phyloP scores from a whole-genome alignment of 73 alveolate genomes.

The Symbiodinium pilosum region DNA sequence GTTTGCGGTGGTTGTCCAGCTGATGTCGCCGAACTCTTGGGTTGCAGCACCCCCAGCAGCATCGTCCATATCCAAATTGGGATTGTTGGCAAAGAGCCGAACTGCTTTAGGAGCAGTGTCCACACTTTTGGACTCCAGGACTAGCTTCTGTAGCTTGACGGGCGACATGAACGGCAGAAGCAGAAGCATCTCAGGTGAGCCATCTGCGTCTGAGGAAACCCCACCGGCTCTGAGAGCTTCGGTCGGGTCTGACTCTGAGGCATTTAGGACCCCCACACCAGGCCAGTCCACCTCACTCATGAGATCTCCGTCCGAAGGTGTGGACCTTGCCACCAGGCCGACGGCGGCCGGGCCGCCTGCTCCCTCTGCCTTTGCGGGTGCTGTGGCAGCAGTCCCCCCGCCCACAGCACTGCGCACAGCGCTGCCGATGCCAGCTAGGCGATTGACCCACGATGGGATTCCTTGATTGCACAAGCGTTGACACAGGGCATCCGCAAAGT shows the following conservation, averaged over 20 bases:
- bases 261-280: constrained; percentile 77
- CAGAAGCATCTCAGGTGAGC: constrained; percentile 66
- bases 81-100: constrained; percentile 86
- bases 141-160: constrained; percentile 79
- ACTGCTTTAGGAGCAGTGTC: constrained; percentile 49
- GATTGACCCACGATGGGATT: constrained; percentile 34
- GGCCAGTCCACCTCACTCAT: constrained; percentile 57
- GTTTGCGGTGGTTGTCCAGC: constrained; percentile 6
- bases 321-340: constrained; percentile 57
- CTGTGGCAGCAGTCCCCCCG: background rate
- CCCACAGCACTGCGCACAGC: constrained; percentile 90
- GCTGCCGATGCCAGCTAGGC: constrained; percentile 83
- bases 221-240: constrained; percentile 40
- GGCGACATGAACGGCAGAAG: constrained; percentile 80
- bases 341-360: constrained; percentile 94
- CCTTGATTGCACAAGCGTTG: constrained; percentile 25
- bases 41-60: constrained; percentile 92
- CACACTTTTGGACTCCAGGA: constrained; percentile 18
- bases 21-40: constrained; percentile 49
- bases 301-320: constrained; percentile 83
- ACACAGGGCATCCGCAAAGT: constrained; percentile 83
- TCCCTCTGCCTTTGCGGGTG: constrained; percentile 75
- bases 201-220: constrained; percentile 55
- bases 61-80: constrained; percentile 86
- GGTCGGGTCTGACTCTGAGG: constrained; percentile 58